Conservation (phyloP, 192 early-diverging fungal species). For the Phycomyces blakesleeanus region DNA sequence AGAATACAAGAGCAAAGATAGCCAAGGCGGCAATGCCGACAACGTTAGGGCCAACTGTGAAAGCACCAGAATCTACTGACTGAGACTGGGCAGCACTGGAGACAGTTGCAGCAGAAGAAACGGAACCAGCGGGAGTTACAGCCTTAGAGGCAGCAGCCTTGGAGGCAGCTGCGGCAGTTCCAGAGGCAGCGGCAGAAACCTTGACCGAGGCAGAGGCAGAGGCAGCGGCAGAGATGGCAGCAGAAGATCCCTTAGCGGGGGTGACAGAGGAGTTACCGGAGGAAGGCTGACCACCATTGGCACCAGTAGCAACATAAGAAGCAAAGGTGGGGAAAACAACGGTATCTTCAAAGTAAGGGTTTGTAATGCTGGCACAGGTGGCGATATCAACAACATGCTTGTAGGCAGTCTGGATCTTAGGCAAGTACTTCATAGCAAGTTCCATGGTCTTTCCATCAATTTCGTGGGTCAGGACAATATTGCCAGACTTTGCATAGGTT, state of each 20-base stretch:
- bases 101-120: conserved; percentile 10
- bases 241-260: neutral
- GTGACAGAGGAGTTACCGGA: conserved; percentile 1
- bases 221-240: conserved; percentile 2
- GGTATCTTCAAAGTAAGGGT: conserved; percentile 30
- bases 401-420: conserved; percentile 29
- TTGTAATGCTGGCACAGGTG: conserved; percentile 37
- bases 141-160: conserved; percentile 2
- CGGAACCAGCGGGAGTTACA: conserved; percentile 4
- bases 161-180: conserved; percentile 10
- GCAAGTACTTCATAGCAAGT: conserved; percentile 25
- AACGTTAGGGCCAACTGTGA: conserved; percentile 5
- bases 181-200: neutral
- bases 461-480: conserved; percentile 38
- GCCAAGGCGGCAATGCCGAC: conserved; percentile 12
- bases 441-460: conserved; percentile 35
- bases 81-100: neutral
- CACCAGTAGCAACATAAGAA: neutral
- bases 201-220: neutral
- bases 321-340: conserved; percentile 23
- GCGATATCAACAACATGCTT: conserved; percentile 34
- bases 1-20: conserved; percentile 14
- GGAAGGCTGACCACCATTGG: neutral
- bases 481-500: conserved; percentile 23
- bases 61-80: conserved; percentile 3